Evolutionary conservation across 2,329 filamentous ascomycete species (phyloP).

Genomic region (Ophiocordyceps unilateralis): DNA sequence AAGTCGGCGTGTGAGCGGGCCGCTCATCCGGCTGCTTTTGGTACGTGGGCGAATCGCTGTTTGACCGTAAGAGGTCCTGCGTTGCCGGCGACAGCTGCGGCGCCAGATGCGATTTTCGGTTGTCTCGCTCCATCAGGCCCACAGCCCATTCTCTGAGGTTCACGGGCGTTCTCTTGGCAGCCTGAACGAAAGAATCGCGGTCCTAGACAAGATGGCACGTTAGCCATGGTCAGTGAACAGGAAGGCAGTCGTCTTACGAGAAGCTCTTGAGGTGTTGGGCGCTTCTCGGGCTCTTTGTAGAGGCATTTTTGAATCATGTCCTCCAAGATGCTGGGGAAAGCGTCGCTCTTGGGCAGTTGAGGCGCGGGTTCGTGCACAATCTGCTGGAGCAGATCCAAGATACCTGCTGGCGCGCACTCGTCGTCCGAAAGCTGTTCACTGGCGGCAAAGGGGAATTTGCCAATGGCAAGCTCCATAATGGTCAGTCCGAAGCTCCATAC

Average conservation of each 20-base stretch:
- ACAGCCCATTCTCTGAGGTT: constrained; percentile 88
- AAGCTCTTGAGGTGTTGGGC: constrained; percentile 84
- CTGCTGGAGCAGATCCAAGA: constrained; percentile 87
- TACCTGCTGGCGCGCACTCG: constrained; percentile 77
- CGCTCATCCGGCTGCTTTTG: constrained; percentile 22
- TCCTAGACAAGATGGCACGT: constrained; percentile 38
- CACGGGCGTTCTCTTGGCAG: constrained; percentile 89
- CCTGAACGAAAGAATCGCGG: constrained; percentile 84
- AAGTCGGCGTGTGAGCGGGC: constrained; percentile 44
- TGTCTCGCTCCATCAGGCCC: constrained; percentile 83
- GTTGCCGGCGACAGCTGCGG: constrained; percentile 66
- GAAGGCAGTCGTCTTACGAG: constrained; percentile 37
- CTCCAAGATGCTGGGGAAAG: constrained; percentile 85
- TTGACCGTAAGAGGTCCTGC: constrained; percentile 53
- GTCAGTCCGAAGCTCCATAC: constrained; percentile 95
- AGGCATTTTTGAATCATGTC: constrained; percentile 96
- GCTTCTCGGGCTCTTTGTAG: constrained; percentile 71
- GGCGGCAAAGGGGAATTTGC: constrained; percentile 83
- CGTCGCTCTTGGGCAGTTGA: constrained; percentile 87
- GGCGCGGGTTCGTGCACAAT: constrained; percentile 95
- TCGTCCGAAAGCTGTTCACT: constrained; percentile 54
- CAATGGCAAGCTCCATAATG: constrained; percentile 94
- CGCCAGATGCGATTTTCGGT: constrained; percentile 83
- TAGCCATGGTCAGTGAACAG: background rate
- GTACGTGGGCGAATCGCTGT: constrained; percentile 37